Evolutionary conservation across 2,329 filamentous ascomycete species (phyloP), one percentile per base, ranked within the genome.

Genomic region (Exophiala xenobiotica): DNA sequence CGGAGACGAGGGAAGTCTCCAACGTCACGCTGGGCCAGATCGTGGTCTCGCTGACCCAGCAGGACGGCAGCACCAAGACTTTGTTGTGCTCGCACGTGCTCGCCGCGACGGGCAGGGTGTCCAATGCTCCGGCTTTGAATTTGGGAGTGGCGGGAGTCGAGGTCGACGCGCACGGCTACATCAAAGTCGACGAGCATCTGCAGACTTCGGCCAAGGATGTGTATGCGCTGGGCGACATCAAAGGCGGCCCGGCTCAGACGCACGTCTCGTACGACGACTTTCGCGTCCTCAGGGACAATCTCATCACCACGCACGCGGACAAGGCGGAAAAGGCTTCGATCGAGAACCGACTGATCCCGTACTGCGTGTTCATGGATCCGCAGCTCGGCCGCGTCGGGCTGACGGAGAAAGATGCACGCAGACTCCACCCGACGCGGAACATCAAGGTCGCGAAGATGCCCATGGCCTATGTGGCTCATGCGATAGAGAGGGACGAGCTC

Each of bases 261-360:
- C 78, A 81, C 64, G 72, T 81, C 56, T 77, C 75, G 3, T 80
- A 79, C 65, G 77, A 81, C 63, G 77, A 80, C 64, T 79, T 73
- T 61, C 75, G 78, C 49, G 73, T 81, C 62, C 59, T 80, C 39
- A 68, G 71, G 19, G 64, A 68, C 53, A 79, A 78, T 53, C 59
- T 79, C 40, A 58, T 76, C 29, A 49, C 64, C 12, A 61, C 66
- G 37, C 46, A 53, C 19, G 27, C 46, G 6, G 58, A 57, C 6
- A 31, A 20, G 29, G 12, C 31, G 31, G 37, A 35, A 7, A 51
- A 56, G 29, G 57, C 61, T 1, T 67, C 64, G n/a, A 65, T 59
- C 4, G 63, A 64, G 6, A 63, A 70, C 46, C 62, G 66, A 3
- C 54, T 71, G 16, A 66, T 74, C 6, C 77, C 78, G 2, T 78